Conservation (phyloP, 176 grass and related monocot species). For the Zoysia pacifica region DNA sequence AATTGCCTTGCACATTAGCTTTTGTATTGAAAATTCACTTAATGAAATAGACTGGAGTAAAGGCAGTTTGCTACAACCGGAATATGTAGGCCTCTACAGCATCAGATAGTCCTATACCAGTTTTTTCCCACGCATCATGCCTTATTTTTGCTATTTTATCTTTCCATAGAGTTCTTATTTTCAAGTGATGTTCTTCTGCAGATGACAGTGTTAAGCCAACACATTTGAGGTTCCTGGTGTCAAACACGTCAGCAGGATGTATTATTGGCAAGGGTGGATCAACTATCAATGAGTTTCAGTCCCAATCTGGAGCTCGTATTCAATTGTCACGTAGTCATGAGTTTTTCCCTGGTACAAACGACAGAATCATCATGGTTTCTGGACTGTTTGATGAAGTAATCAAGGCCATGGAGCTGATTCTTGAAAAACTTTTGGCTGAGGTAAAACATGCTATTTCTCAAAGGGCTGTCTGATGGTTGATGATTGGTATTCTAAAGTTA, state of each 20-base stretch:
- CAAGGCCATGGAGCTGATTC: slow-evolving; percentile 94
- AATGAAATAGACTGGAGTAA: neutral
- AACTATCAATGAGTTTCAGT: slow-evolving; percentile 95
- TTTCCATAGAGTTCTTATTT: neutral
- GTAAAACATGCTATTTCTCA: slow-evolving; percentile 43
- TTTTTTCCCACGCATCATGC: neutral
- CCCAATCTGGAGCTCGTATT: slow-evolving; percentile 89
- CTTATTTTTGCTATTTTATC: neutral
- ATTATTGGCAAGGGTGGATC: slow-evolving; percentile 97
- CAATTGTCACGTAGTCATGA: slow-evolving; percentile 93
- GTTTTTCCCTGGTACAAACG: slow-evolving; percentile 94
- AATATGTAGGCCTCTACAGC: neutral
- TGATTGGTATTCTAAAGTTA: slow-evolving; percentile 35
- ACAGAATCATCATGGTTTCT: slow-evolving; percentile 96
- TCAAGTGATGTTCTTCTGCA: slow-evolving; percentile 33
- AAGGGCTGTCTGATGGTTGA: slow-evolving; percentile 9
- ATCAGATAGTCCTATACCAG: neutral
- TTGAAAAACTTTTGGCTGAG: slow-evolving; percentile 85
- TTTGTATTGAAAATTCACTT: neutral
- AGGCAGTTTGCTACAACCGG: neutral
- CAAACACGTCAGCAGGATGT: slow-evolving; percentile 88
- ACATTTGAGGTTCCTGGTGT: slow-evolving; percentile 86
- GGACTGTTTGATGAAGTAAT: slow-evolving; percentile 77
- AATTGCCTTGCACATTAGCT: neutral
- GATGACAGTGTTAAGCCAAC: slow-evolving; percentile 87